phyloP scores from a whole-genome alignment of 805 yeast species.

The Monosporozyma siamensis region DNA sequence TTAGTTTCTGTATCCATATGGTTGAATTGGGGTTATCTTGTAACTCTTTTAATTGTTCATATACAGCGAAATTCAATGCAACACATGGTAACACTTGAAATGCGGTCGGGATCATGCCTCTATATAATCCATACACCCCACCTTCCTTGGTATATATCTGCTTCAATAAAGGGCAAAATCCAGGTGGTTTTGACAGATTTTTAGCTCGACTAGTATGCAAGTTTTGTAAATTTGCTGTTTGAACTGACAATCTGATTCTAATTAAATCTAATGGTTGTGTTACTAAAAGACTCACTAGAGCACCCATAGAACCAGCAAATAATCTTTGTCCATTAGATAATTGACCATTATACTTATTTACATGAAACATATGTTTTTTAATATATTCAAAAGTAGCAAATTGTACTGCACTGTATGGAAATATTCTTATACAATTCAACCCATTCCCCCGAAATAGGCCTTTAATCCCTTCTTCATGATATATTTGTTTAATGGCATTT shows the following conservation, averaged over 20 bases:
- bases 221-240: constrained; percentile 57
- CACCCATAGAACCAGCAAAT: constrained; percentile 72
- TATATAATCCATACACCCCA: constrained; percentile 64
- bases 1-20: constrained; percentile 38
- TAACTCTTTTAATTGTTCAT: constrained; percentile 67
- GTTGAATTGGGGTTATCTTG: constrained; percentile 27
- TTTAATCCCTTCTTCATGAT: constrained; percentile 82
- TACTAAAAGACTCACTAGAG: constrained; percentile 64
- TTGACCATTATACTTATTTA: constrained; percentile 27
- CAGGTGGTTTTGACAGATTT: constrained; percentile 47
- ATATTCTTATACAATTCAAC: constrained; percentile 76
- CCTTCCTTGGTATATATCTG: constrained; percentile 71
- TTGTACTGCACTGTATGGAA: constrained; percentile 93
- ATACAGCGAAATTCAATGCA: constrained; percentile 83
- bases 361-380: constrained; percentile 35
- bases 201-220: constrained; percentile 37
- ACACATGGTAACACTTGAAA: constrained; percentile 95
- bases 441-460: constrained; percentile 90
- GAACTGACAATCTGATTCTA: constrained; percentile 80
- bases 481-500: constrained; percentile 67
- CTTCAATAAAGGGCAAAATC: constrained; percentile 49
- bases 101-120: constrained; percentile 86
- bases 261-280: constrained; percentile 91
- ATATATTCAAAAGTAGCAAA: constrained; percentile 70
- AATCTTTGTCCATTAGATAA: constrained; percentile 40